These are phyloP conservation scores for Schizophyllum commune DNA, from an alignment of 1,284 basidiomycete species.

Conservation along the genomic window DNA sequence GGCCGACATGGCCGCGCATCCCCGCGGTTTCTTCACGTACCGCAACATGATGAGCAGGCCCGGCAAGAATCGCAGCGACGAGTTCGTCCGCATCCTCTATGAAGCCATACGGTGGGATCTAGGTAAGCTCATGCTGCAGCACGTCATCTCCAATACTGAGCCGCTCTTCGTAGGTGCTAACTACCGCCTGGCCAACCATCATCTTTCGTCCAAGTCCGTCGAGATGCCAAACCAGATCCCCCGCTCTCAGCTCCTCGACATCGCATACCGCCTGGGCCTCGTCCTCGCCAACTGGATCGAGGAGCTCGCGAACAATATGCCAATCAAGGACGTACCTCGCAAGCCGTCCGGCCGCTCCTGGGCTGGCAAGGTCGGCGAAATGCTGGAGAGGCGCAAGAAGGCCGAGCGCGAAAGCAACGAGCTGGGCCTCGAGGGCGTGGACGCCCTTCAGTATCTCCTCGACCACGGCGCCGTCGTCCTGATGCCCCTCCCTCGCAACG, in stretches of 20 bases:
- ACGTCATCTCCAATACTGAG: neutral
- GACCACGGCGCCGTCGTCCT: neutral
- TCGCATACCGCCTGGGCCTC: too few species aligned
- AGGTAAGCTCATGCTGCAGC: too few species aligned
- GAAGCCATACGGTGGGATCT: neutral
- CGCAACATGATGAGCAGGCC: too few species aligned
- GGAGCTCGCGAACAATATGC: too few species aligned
- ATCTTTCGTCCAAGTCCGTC: neutral
- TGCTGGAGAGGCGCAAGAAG: neutral
- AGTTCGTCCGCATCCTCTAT: neutral
- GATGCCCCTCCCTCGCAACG: neutral
- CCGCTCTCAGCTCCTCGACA: too few species aligned
- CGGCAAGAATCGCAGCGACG: too few species aligned
- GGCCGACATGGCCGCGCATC: too few species aligned
- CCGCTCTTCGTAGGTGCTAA: neutral
- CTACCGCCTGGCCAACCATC: neutral
- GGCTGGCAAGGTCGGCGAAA: neutral
- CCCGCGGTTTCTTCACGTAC: neutral
- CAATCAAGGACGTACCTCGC: neutral
- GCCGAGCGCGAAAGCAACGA: neutral
- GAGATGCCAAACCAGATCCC: too few species aligned
- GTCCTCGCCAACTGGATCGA: too few species aligned
- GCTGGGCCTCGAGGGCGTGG: neutral
- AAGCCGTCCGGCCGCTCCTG: neutral
- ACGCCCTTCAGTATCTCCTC: neutral